Percentiles rank a stretch among this genome's conserved stretches.
Evolutionary conservation across 331 rosid genomes (phyloP).

Genomic region (Ulmus americana): DNA sequence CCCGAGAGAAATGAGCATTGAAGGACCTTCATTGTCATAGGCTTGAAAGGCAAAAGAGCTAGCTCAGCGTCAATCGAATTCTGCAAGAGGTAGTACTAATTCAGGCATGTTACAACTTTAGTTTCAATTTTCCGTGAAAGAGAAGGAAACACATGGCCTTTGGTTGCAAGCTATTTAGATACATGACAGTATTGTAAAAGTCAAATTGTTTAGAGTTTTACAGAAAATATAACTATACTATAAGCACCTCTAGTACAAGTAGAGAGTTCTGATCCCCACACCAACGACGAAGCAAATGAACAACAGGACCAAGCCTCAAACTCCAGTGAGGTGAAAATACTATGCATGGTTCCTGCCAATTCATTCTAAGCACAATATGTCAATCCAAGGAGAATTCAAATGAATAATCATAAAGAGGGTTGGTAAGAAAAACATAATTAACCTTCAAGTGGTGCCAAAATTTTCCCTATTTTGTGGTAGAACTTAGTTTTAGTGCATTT

Average conservation of each 20-base stretch:
- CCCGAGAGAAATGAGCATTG: constrained; percentile 72
- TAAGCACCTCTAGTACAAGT: constrained; percentile 74
- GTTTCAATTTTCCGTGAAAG: not conserved
- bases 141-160: not conserved
- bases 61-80: constrained; percentile 53
- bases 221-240: not conserved
- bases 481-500: no score
- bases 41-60: constrained; percentile 70
- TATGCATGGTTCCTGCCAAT: constrained; percentile 85
- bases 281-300: constrained; percentile 77
- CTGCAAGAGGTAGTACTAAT: constrained; percentile 30
- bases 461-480: not conserved
- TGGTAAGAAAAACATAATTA: not conserved
- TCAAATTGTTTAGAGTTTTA: not conserved
- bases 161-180: not conserved
- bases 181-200: not conserved
- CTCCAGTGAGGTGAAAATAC: constrained; percentile 82
- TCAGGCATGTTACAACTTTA: not conserved
- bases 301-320: constrained; percentile 80
- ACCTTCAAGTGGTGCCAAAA: not conserved
- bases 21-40: constrained; percentile 76
- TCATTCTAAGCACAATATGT: constrained; percentile 39
- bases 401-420: not conserved
- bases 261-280: constrained; percentile 64
- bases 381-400: constrained; percentile 19